Conservation (phyloP, 352 stramenopile species). For the Elongisporangium prolatum region DNA sequence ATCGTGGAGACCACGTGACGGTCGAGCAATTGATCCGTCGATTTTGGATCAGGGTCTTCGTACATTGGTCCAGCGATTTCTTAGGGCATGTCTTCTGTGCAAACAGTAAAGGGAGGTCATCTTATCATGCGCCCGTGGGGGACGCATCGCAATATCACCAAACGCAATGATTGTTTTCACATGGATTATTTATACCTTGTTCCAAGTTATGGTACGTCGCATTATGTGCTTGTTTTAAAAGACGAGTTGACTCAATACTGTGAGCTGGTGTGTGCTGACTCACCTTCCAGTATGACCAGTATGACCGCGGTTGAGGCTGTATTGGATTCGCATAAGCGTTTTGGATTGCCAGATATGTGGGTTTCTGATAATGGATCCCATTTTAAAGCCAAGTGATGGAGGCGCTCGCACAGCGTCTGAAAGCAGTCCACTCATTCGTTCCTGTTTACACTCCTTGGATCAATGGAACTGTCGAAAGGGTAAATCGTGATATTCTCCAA, state of each 20-base stretch:
- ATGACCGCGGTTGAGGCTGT: slow-evolving; percentile 8
- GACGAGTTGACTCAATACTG: slow-evolving; percentile 21
- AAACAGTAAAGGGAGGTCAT: slow-evolving; percentile 16
- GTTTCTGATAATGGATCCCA: slow-evolving; percentile 16
- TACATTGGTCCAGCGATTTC: slow-evolving; percentile 8
- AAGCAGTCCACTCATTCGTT: too few species aligned
- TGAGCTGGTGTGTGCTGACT: slow-evolving; percentile 8
- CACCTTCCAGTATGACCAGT: background rate
- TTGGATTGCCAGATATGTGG: slow-evolving; percentile 7
- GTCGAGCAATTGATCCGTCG: slow-evolving; percentile 1
- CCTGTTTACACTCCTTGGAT: too few species aligned
- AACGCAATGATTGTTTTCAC: slow-evolving; percentile 17
- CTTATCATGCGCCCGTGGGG: slow-evolving; percentile 4
- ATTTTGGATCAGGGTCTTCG: slow-evolving; percentile 7
- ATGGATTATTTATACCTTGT: slow-evolving; percentile 15
- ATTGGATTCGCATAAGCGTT: slow-evolving; percentile 17
- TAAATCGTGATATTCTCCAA: too few species aligned
- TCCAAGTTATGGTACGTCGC: slow-evolving; percentile 8
- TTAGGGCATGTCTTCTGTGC: slow-evolving; percentile 13
- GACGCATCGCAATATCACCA: slow-evolving; percentile 5
- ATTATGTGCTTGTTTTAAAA: slow-evolving; percentile 20
- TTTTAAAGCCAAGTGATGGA: slow-evolving; percentile 5
- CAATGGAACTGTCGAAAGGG: too few species aligned
- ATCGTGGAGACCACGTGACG: slow-evolving; percentile 15
- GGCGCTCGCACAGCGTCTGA: too few species aligned